phyloP scores from a whole-genome alignment of 768 basidiomycete species.

The Omphalotus guepiniiformis region DNA sequence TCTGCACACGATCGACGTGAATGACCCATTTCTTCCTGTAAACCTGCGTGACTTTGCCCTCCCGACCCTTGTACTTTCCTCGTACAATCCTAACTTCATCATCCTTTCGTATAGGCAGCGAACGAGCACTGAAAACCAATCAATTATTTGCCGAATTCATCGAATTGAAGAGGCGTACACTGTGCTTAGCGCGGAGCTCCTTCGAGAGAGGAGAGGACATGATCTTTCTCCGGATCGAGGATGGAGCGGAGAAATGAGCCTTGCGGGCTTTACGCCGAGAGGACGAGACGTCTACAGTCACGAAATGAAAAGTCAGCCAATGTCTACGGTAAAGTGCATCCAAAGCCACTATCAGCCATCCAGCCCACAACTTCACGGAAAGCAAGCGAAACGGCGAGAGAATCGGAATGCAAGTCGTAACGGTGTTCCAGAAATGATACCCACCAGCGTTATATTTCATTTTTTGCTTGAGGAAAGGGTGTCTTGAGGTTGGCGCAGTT shows the following conservation, averaged over 20 bases:
- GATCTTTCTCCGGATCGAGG: slow-evolving; percentile 92
- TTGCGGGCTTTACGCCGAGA: slow-evolving; percentile 98
- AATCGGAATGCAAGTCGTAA: slow-evolving; percentile 15
- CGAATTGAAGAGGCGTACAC: slow-evolving; percentile 48
- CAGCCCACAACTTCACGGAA: too few relatives aligned
- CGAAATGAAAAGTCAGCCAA: not conserved
- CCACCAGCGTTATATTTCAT: slow-evolving; percentile 84
- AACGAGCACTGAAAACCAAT: slow-evolving; percentile 58
- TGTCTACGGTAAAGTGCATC: too few relatives aligned
- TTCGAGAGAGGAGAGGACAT: slow-evolving; percentile 96
- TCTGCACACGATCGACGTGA: slow-evolving; percentile 95
- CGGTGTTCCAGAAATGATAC: slow-evolving; percentile 31
- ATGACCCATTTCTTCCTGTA: slow-evolving; percentile 99
- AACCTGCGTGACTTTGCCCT: slow-evolving; percentile 97
- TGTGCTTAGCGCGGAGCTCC: slow-evolving; percentile 90
- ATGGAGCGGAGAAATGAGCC: slow-evolving; percentile 95
- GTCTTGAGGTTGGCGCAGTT: not conserved
- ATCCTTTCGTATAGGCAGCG: slow-evolving; percentile 94
- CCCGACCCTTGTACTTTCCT: slow-evolving; percentile 97
- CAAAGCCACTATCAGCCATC: not conserved
- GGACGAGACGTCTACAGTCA: slow-evolving; percentile 72
- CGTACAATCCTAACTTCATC: slow-evolving; percentile 97
- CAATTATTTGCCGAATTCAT: not conserved
- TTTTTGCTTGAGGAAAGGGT: slow-evolving; percentile 32
- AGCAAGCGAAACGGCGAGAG: too few relatives aligned